Evolutionary conservation across 352 stramenopile species (phyloP).

Genomic region (Phytophthora pseudosyringae): DNA sequence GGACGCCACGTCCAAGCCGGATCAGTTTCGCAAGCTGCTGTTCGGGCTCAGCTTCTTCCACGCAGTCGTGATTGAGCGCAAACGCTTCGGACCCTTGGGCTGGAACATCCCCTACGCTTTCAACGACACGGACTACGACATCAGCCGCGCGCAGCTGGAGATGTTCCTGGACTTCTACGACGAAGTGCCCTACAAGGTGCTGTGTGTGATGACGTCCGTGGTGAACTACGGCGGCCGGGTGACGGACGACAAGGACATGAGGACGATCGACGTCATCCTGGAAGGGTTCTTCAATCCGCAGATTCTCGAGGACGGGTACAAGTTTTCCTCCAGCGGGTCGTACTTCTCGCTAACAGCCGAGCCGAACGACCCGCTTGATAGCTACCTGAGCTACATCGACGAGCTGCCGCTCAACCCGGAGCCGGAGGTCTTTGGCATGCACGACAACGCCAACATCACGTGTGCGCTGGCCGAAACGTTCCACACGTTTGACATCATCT

Average conservation of each 20-base stretch:
- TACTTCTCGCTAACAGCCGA: slow-evolving; percentile 90
- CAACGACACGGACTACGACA: slow-evolving; percentile 96
- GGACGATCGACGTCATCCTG: slow-evolving; percentile 91
- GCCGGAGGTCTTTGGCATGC: slow-evolving; percentile 94
- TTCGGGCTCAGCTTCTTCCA: slow-evolving; percentile 94
- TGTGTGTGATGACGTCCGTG: slow-evolving; percentile 93
- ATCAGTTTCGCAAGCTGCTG: slow-evolving; percentile 94
- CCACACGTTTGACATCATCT: slow-evolving; percentile 87
- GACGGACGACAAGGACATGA: slow-evolving; percentile 95
- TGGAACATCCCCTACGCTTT: slow-evolving; percentile 99
- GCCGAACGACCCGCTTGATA: slow-evolving; percentile 63
- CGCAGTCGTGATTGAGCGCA: slow-evolving; percentile 93
- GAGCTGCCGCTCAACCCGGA: slow-evolving; percentile 90
- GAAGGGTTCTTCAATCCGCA: slow-evolving; percentile 88
- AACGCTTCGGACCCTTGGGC: slow-evolving; percentile 94
- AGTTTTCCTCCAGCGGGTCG: slow-evolving; percentile 81
- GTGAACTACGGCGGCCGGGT: slow-evolving; percentile 96
- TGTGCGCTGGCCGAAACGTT: slow-evolving; percentile 91
- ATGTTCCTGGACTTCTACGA: slow-evolving; percentile 92
- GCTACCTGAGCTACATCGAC: slow-evolving; percentile 96
- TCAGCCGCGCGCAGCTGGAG: slow-evolving; percentile 84
- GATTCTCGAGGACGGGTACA: slow-evolving; percentile 80
- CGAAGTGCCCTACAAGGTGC: slow-evolving; percentile 86
- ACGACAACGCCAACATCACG: slow-evolving; percentile 95
- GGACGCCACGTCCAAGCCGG: slow-evolving; percentile 84